Evolutionary conservation across 2,329 filamentous ascomycete genomes (phyloP).

Genomic region (Fusarium sambucinum): DNA sequence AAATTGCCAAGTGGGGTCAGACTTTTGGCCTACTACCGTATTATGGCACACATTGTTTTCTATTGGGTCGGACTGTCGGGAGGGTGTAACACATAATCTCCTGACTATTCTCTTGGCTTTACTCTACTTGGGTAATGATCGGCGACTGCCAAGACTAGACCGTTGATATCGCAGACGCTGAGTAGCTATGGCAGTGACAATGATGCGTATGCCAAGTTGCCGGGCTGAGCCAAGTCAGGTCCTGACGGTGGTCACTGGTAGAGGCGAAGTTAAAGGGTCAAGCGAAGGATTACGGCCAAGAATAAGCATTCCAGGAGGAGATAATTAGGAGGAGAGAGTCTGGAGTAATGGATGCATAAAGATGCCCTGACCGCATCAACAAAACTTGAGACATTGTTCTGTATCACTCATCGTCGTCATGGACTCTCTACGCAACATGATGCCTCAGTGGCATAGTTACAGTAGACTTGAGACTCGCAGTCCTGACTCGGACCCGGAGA

Average conservation of each 20-base stretch:
- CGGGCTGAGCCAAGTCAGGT: not conserved
- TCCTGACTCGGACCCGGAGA: not conserved
- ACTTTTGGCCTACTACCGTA: too few species aligned
- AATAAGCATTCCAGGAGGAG: not conserved
- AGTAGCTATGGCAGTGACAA: too few species aligned
- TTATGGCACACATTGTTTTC: not conserved
- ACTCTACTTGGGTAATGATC: not conserved
- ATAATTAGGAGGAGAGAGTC: not conserved
- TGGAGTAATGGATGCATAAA: not conserved
- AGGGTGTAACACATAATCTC: not conserved
- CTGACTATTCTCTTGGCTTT: not conserved
- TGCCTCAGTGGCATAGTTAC: not conserved
- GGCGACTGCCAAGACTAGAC: not conserved
- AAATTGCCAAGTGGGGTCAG: too few species aligned
- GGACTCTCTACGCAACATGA: not conserved
- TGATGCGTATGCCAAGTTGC: not conserved
- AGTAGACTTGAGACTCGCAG: not conserved
- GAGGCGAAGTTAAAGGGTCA: not conserved
- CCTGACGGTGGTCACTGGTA: not conserved
- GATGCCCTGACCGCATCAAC: not conserved
- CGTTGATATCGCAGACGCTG: not conserved
- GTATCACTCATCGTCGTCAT: not conserved
- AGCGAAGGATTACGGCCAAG: not conserved
- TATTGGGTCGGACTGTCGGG: not conserved
- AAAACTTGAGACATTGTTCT: not conserved